Conservation (phyloP, 2,329 filamentous ascomycete genomes). For the Cladosporium phlei region DNA sequence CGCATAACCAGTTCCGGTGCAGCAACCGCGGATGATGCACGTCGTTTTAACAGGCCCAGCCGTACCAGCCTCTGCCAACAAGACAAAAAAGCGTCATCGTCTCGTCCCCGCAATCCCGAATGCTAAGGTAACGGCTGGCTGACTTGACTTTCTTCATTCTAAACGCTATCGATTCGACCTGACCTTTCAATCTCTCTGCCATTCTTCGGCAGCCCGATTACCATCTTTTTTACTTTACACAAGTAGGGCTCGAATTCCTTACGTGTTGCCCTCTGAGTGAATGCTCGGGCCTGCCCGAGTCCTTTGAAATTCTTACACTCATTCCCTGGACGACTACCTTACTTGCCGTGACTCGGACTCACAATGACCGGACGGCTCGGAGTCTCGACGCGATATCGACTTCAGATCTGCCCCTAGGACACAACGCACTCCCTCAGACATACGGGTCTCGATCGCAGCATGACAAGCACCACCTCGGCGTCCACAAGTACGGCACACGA, state of each 20-base stretch:
- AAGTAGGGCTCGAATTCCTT: not conserved
- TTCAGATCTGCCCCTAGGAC: not conserved
- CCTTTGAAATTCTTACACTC: not conserved
- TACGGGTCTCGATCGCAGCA: not conserved
- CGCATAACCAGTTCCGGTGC: too few species aligned
- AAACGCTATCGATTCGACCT: not conserved
- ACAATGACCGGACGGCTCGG: constrained; percentile 6
- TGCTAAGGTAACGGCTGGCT: not conserved
- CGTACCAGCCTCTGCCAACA: not conserved
- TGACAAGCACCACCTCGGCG: constrained; percentile 1
- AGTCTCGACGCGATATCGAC: not conserved
- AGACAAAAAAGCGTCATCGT: not conserved
- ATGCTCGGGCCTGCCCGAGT: not conserved
- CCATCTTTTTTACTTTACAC: not conserved
- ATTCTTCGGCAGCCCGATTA: not conserved
- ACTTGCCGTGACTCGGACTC: not conserved
- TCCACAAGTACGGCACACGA: constrained; percentile 7
- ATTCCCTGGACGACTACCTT: not conserved
- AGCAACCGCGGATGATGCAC: too few species aligned
- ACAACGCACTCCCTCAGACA: not conserved
- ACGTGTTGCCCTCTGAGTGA: not conserved
- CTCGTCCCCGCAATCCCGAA: not conserved
- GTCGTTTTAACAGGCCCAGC: too few species aligned
- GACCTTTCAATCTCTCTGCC: not conserved
- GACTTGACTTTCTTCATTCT: not conserved